Percentiles rank a stretch among this genome's conserved stretches.
These are phyloP conservation scores for Euphrasia arctica DNA, from an alignment of 305 asterid species.

Conservation along the genomic window DNA sequence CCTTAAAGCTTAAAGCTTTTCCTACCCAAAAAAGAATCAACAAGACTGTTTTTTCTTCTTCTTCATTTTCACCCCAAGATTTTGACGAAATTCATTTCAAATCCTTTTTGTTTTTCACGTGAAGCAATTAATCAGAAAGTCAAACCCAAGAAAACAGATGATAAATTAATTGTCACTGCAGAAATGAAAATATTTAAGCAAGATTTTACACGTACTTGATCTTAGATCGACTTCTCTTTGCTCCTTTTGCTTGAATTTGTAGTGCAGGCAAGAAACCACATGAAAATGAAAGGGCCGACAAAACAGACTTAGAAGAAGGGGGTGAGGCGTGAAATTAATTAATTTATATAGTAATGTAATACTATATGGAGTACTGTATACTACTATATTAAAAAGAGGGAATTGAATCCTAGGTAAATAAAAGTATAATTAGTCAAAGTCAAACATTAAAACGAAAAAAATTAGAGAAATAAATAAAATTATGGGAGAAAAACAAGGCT, in stretches of 20 bases:
- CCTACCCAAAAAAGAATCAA: constrained; percentile 15
- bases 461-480: not conserved
- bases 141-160: constrained; percentile 25
- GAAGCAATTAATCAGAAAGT: constrained; percentile 15
- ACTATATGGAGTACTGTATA: too few relatives aligned
- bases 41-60: not conserved
- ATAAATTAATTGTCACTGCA: too few relatives aligned
- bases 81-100: constrained; percentile 3
- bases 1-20: constrained; percentile 8
- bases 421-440: constrained; percentile 12
- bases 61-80: not conserved
- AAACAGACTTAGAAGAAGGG: constrained; percentile 37
- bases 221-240: constrained; percentile 33
- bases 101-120: not conserved
- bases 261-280: constrained; percentile 18
- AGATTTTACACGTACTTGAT: constrained; percentile 43
- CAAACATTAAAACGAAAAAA: not conserved
- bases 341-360: constrained; percentile 22
- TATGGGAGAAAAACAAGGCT: constrained; percentile 19
- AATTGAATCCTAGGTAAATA: not conserved
- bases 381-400: constrained; percentile 13
- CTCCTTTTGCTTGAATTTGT: constrained; percentile 14
- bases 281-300: constrained; percentile 22
- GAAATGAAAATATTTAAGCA: too few relatives aligned
- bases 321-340: constrained; percentile 36